phyloP scores from a whole-genome alignment of 1,284 basidiomycete genomes.

The Hortiboletus rubellus region DNA sequence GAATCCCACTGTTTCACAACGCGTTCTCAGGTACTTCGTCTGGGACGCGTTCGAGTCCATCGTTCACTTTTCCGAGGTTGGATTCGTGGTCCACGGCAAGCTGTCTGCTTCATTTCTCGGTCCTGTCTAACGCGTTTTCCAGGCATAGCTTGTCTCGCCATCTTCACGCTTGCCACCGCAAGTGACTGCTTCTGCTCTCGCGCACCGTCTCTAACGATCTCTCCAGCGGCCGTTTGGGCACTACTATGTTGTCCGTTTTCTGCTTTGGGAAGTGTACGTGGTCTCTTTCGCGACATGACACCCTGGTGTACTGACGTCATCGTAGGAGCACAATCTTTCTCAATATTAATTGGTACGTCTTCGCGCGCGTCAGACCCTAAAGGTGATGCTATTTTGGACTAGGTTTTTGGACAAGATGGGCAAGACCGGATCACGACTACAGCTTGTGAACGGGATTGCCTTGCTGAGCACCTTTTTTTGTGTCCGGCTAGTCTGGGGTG shows the following conservation, averaged over 20 bases:
- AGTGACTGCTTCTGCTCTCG: conserved; percentile 29
- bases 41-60: conserved; percentile 55
- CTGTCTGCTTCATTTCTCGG: not conserved
- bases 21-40: conserved; percentile 45
- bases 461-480: conserved; percentile 64
- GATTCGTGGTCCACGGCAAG: conserved; percentile 68
- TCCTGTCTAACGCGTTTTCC: conserved; percentile 1
- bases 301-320: conserved; percentile 8
- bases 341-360: conserved; percentile 67
- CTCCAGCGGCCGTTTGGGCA: conserved; percentile 68
- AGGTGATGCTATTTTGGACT: conserved; percentile 1
- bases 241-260: conserved; percentile 68
- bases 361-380: not conserved
- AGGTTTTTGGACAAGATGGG: conserved; percentile 77
- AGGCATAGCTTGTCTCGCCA: conserved; percentile 58
- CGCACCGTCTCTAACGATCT: conserved; percentile 5
- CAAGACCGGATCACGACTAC: conserved; percentile 62
- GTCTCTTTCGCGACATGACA: not conserved
- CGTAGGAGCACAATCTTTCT: conserved; percentile 75
- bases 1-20: not conserved
- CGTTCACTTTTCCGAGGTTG: conserved; percentile 48
- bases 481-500: conserved; percentile 65
- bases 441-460: conserved; percentile 64
- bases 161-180: conserved; percentile 64
- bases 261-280: conserved; percentile 73